Evolutionary conservation across 352 stramenopile genomes (phyloP), one percentile per base, ranked within the genome.

Genomic region (Globisporangium yorkense): DNA sequence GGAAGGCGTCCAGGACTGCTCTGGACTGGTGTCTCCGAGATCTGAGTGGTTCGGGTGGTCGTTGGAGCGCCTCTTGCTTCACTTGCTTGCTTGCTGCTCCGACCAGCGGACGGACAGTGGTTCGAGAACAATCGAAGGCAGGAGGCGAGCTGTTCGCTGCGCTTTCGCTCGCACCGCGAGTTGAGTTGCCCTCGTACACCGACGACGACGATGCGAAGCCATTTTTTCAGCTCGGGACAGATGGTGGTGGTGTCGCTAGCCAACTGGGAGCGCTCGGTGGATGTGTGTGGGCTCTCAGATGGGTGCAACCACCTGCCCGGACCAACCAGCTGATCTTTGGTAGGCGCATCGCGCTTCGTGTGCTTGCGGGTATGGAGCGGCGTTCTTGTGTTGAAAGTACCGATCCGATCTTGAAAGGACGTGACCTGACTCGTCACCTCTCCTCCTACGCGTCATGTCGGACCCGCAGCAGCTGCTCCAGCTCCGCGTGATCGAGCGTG

Each of bases 401-500:
- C 9, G 1, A 13, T 41, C 12, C 4, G 37, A 43, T 43, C 37
- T 18, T 43, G 37, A 43, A 43, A 43, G 12, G 37, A 18, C 37
- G 37, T 12, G 37, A 43, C 35, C 8, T 43, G 33, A 39, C 37
- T 43, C 13, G 37, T 43, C 37, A 15, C 3, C 37, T 5, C 37
- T 6, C 2, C 10, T 43, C 35, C 37, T 13, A 3, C 15, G 44
- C 8, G 20, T 27, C 44, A 49, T 49, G 44, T 18, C 44, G n/a
- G 44, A 49, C 44, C 29, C n/a, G 43, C 16, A 40, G 35, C 35
- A 40, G 35, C 35, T 5, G 0, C 37, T 4, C 10, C 37, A 51
- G 20, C 53, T 65, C 6, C 27, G 33, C 20, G 59, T 67, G 16
- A 41, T 87, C 27, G 69, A 88, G 18, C 64, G 65, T 20, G 67